Conservation (phyloP, 2,329 filamentous ascomycete species). For the Ophiocordyceps sinensis region DNA sequence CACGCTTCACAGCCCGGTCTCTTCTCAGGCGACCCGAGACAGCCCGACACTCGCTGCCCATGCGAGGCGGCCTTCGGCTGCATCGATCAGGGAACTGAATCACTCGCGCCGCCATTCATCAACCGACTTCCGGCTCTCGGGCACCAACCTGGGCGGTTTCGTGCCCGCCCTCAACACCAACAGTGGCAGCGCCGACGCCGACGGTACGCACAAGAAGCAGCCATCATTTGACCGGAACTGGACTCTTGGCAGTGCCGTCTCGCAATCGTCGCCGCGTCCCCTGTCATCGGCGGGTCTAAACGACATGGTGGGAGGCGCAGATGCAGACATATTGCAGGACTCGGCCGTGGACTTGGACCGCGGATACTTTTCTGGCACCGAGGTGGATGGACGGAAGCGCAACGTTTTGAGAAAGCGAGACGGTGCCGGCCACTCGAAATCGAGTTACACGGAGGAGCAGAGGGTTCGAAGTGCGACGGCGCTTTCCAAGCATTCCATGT, state of each 20-base stretch:
- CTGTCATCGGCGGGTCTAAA: conserved; percentile 38
- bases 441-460: conserved; percentile 66
- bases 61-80: conserved; percentile 56
- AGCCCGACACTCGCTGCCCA: conserved; percentile 33
- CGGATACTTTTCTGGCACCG: conserved; percentile 86
- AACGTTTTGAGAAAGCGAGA: conserved; percentile 73
- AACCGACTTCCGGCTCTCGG: conserved; percentile 49
- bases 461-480: conserved; percentile 50
- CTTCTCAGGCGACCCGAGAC: conserved; percentile 24
- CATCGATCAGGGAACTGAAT: conserved; percentile 67
- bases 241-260: conserved; percentile 43
- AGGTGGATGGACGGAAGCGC: conserved; percentile 60
- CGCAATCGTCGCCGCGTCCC: conserved; percentile 25
- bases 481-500: conserved; percentile 59
- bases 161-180: conserved; percentile 27
- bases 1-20: conserved; percentile 24
- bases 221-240: conserved; percentile 58
- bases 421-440: conserved; percentile 46
- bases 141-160: conserved; percentile 7
- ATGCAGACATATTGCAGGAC: conserved; percentile 25
- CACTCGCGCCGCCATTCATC: conserved; percentile 81
- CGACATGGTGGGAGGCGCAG: conserved; percentile 23
- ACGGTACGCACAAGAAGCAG: conserved; percentile 43
- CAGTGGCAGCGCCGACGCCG: conserved; percentile 25
- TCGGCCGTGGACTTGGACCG: conserved; percentile 56